These are phyloP conservation scores for Fusarium chuoi DNA, from an alignment of 2,329 filamentous ascomycete genomes.

Conservation along the genomic window DNA sequence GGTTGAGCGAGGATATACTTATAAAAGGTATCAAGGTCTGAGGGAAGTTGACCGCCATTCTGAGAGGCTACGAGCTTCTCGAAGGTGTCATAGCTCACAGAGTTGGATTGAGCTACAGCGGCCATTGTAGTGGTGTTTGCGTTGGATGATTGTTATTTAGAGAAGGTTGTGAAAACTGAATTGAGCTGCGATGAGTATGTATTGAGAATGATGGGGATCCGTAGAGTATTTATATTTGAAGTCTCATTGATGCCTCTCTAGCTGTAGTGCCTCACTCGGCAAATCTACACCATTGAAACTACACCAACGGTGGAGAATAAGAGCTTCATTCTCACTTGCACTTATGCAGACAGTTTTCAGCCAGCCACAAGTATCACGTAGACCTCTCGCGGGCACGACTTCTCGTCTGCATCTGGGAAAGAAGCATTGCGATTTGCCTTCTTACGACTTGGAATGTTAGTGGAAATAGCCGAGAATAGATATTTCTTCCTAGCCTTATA, in stretches of 20 bases:
- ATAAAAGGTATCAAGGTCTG: neutral
- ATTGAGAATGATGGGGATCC: rapidly evolving
- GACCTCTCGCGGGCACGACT: neutral
- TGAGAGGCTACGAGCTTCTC: neutral
- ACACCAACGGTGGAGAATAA: no score
- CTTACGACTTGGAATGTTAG: no score
- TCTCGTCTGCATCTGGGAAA: rapidly evolving
- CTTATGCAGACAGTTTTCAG: neutral
- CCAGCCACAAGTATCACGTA: neutral
- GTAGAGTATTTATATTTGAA: neutral
- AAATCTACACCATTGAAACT: no score
- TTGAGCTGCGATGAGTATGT: rapidly evolving
- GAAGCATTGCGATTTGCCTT: neutral
- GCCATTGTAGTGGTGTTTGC: neutral
- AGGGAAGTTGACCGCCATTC: neutral
- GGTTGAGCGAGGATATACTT: neutral
- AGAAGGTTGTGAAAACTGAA: neutral
- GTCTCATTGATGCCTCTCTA: neutral
- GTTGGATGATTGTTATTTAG: neutral
- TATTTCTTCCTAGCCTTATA: neutral
- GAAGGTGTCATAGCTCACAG: neutral
- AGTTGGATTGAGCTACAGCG: neutral
- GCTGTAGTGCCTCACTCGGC: rapidly evolving
- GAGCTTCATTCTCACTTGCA: no score
- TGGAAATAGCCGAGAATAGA: no score